These are phyloP conservation scores for Lactarius hatsudake DNA, from an alignment of 768 basidiomycete species.

Conservation along the genomic window DNA sequence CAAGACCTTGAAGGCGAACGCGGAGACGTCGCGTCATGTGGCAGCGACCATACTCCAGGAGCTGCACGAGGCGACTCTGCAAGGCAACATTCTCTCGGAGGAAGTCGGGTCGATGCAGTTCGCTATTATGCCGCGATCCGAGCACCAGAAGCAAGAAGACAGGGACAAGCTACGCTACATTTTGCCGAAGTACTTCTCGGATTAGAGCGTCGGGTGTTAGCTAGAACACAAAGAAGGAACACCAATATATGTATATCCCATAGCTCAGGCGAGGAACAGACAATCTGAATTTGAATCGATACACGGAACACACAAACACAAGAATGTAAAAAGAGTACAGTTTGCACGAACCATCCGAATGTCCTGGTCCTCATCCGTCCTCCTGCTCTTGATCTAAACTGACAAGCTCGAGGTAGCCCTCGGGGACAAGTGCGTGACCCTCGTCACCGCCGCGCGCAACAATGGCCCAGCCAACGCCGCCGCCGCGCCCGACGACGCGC, in stretches of 20 bases:
- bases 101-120: constrained; percentile 82
- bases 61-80: constrained; percentile 54
- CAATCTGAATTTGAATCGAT: constrained; percentile 2
- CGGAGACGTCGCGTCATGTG: constrained; percentile 78
- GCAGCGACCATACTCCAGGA: constrained; percentile 68
- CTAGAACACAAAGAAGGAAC: not conserved
- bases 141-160: constrained; percentile 55
- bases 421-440: constrained; percentile 71
- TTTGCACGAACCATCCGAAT: not conserved
- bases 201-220: constrained; percentile 5
- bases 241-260: not conserved
- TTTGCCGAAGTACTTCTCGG: constrained; percentile 70
- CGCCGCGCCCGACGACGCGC: constrained; percentile 67
- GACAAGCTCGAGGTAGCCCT: constrained; percentile 68
- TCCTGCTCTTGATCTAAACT: constrained; percentile 35
- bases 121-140: constrained; percentile 74
- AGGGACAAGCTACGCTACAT: constrained; percentile 69
- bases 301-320: constrained; percentile 5
- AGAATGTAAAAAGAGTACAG: constrained; percentile 1
- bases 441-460: constrained; percentile 48
- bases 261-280: not conserved
- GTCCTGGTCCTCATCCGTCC: constrained; percentile 16
- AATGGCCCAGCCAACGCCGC: constrained; percentile 80
- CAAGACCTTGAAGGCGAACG: constrained; percentile 84
- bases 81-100: constrained; percentile 57